A percentile compares a stretch with the other conserved stretches of the same genome.
These are phyloP conservation scores for Boeremia exigua DNA, from an alignment of 2,329 filamentous ascomycete genomes.

Conservation along the genomic window DNA sequence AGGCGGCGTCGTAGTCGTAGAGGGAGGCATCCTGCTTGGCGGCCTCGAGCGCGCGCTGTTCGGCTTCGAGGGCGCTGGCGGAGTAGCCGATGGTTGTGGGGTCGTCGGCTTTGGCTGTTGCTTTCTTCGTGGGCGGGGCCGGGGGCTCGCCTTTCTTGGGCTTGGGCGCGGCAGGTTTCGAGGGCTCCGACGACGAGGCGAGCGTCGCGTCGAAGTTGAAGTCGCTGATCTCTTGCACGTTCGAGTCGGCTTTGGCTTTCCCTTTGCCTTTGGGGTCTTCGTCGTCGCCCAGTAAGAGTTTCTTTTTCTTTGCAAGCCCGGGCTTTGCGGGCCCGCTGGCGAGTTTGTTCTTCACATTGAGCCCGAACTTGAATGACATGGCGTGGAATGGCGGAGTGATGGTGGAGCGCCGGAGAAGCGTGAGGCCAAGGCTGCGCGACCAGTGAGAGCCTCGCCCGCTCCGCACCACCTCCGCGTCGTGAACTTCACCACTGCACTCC, in stretches of 20 bases:
- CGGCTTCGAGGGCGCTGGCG: slow-evolving; percentile 68
- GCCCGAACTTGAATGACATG: slow-evolving; percentile 60
- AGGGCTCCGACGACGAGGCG: slow-evolving; percentile 28
- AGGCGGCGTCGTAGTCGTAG: slow-evolving; percentile 85
- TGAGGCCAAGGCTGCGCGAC: slow-evolving; percentile 9
- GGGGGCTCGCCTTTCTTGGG: slow-evolving; percentile 45
- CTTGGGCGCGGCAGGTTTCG: slow-evolving; percentile 39
- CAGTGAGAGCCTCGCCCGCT: slow-evolving; percentile 35
- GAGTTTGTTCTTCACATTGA: slow-evolving; percentile 66
- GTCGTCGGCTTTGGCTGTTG: slow-evolving; percentile 38
- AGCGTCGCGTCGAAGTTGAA: slow-evolving; percentile 63
- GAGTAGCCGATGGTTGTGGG: slow-evolving; percentile 64
- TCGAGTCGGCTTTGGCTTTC: slow-evolving; percentile 39
- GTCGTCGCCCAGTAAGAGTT: slow-evolving; percentile 43
- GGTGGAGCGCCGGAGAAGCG: neutral
- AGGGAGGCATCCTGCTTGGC: slow-evolving; percentile 73
- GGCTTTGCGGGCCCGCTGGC: slow-evolving; percentile 27
- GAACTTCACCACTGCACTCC: neutral
- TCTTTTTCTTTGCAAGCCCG: slow-evolving; percentile 32
- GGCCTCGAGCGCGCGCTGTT: slow-evolving; percentile 69
- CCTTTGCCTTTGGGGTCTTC: slow-evolving; percentile 55
- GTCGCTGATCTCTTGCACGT: slow-evolving; percentile 62
- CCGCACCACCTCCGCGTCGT: slow-evolving; percentile 32
- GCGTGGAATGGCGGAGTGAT: slow-evolving; percentile 15
- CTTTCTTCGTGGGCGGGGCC: slow-evolving; percentile 48